phyloP scores from a whole-genome alignment of 1,284 basidiomycete genomes.

The Schizophyllum amplum region DNA sequence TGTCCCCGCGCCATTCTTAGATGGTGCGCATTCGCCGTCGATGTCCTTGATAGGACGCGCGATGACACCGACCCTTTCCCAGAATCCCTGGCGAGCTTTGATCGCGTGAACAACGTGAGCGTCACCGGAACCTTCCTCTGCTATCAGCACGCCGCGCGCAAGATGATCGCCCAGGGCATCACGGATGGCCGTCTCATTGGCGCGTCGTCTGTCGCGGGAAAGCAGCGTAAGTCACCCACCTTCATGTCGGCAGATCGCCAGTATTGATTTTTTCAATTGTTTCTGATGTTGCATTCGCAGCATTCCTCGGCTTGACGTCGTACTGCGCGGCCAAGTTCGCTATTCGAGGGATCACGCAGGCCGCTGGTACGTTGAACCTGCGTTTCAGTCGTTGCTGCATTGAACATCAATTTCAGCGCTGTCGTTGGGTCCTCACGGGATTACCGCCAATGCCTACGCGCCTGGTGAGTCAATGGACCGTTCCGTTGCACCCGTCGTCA shows the following conservation, averaged over 20 bases:
- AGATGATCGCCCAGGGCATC: constrained; percentile 13
- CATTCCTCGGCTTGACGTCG: constrained; percentile 1
- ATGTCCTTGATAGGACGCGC: neutral
- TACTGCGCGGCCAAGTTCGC: constrained; percentile 20
- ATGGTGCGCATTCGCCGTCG: constrained; percentile 3
- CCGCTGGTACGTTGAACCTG: constrained; percentile 10
- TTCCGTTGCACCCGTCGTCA: too few species aligned
- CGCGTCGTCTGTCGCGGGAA: constrained; percentile 7
- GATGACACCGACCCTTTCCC: neutral
- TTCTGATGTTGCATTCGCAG: neutral
- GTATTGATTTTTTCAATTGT: neutral
- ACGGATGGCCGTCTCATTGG: constrained; percentile 12
- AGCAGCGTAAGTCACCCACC: constrained; percentile 6
- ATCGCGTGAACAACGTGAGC: constrained; percentile 7
- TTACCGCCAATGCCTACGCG: constrained; percentile 11
- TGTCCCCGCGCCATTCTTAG: neutral
- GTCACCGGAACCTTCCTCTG: constrained; percentile 7
- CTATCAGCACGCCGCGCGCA: constrained; percentile 4
- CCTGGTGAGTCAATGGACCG: constrained; percentile 1
- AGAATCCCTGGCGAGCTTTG: neutral
- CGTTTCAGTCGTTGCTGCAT: neutral
- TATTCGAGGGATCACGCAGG: constrained; percentile 20
- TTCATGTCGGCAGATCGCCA: neutral
- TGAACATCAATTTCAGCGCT: neutral
- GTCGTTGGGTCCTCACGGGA: constrained; percentile 6